Evolutionary conservation across 805 yeast species (phyloP).

Genomic region (Saturnispora besseyi): DNA sequence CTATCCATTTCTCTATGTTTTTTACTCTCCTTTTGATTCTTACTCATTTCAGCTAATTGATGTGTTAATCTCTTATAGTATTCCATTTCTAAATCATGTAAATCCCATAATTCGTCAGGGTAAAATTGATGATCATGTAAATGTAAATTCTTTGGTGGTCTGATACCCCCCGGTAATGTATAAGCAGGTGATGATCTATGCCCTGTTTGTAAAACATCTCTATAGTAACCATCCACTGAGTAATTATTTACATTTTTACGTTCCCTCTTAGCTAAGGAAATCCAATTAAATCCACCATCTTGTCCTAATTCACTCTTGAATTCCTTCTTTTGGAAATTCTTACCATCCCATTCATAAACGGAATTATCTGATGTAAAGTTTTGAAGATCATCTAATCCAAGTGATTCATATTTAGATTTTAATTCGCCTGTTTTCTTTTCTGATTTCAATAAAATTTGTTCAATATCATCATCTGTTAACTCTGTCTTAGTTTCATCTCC

Average conservation of each 20-base stretch:
- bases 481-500: constrained; percentile 15
- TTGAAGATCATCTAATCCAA: constrained; percentile 71
- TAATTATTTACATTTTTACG: constrained; percentile 61
- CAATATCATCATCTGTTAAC: constrained; percentile 49
- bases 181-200: constrained; percentile 37
- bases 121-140: constrained; percentile 88
- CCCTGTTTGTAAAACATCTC: constrained; percentile 53
- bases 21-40: constrained; percentile 34
- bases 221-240: constrained; percentile 68
- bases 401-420: constrained; percentile 51
- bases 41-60: constrained; percentile 53
- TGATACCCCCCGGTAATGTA: constrained; percentile 38
- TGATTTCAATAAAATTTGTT: constrained; percentile 48
- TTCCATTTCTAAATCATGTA: constrained; percentile 75
- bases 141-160: constrained; percentile 75
- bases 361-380: constrained; percentile 54
- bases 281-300: constrained; percentile 54
- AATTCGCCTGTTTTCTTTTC: constrained; percentile 56
- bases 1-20: constrained; percentile 19
- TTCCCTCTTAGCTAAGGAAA: constrained; percentile 79
- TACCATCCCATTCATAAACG: constrained; percentile 85
- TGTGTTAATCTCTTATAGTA: constrained; percentile 62
- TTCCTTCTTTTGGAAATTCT: constrained; percentile 63
- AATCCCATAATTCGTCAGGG: constrained; percentile 63
- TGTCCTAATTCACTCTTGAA: constrained; percentile 35